A percentile compares a stretch with the other conserved stretches of the same genome.
Evolutionary conservation across 108 stramenopile species (phyloP).

Genomic region (Pseudonitzschia multiseries): DNA sequence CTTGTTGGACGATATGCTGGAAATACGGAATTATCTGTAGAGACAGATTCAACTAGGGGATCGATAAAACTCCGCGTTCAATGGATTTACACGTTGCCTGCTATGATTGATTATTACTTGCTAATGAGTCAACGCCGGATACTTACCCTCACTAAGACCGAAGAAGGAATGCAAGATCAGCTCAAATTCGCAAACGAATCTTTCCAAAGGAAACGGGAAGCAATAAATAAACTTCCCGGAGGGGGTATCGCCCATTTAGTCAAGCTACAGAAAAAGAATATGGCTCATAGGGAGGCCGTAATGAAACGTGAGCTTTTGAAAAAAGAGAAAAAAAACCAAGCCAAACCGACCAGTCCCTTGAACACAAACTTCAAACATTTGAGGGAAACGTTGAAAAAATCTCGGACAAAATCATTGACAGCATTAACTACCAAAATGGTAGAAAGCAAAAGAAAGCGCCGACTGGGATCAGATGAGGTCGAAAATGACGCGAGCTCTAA

Average conservation of each 20-base stretch:
- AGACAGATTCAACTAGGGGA: conserved; percentile 59
- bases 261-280: conserved; percentile 17
- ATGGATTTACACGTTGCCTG: conserved; percentile 73
- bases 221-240: conserved; percentile 22
- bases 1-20: conserved; percentile 65
- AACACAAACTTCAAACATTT: conserved; percentile 17
- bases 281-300: neutral
- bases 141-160: conserved; percentile 38
- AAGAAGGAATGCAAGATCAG: conserved; percentile 61
- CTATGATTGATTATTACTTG: conserved; percentile 68
- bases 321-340: conserved; percentile 5
- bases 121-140: conserved; percentile 61
- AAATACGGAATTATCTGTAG: conserved; percentile 50
- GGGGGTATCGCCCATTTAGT: conserved; percentile 28
- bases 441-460: conserved; percentile 27
- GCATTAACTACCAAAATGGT: conserved; percentile 35
- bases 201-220: conserved; percentile 47
- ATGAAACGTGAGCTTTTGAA: conserved; percentile 9
- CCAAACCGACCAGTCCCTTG: conserved; percentile 22
- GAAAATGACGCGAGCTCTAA: neutral
- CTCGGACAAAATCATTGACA: conserved; percentile 32
- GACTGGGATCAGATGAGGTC: neutral
- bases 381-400: conserved; percentile 32
- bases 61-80: conserved; percentile 79
- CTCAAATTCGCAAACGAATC: conserved; percentile 40